phyloP scores from a whole-genome alignment of 2,329 filamentous ascomycete species.

The Exserohilum rostratum region DNA sequence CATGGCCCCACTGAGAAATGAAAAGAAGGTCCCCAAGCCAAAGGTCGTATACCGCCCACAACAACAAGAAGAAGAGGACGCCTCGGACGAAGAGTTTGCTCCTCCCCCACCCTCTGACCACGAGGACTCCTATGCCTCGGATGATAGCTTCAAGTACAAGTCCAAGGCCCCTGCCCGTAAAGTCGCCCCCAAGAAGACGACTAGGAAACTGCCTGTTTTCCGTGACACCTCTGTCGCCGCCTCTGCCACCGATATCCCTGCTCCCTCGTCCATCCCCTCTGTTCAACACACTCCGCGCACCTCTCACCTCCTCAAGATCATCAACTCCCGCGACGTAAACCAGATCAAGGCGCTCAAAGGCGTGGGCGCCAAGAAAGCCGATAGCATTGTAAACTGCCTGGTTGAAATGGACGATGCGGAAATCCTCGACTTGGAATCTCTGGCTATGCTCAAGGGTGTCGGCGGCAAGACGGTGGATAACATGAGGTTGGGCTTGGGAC shows the following conservation, averaged over 20 bases:
- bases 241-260: background rate
- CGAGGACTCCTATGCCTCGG: slow-evolving; percentile 48
- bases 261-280: slow-evolving; percentile 2
- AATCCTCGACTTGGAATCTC: slow-evolving; percentile 50
- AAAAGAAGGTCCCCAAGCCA: slow-evolving; percentile 26
- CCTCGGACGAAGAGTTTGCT: slow-evolving; percentile 54
- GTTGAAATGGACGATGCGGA: slow-evolving; percentile 55
- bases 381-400: slow-evolving; percentile 57
- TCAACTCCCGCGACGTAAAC: slow-evolving; percentile 73
- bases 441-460: slow-evolving; percentile 57
- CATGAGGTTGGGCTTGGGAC: slow-evolving; percentile 52
- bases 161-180: slow-evolving; percentile 36
- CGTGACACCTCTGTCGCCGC: slow-evolving; percentile 33
- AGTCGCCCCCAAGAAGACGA: slow-evolving; percentile 37
- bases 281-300: slow-evolving; percentile 61
- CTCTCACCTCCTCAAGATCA: slow-evolving; percentile 68
- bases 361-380: slow-evolving; percentile 74
- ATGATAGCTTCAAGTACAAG: slow-evolving; percentile 47
- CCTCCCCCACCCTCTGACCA: slow-evolving; percentile 43
- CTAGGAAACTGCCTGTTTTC: slow-evolving; percentile 48
- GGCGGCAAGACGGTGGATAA: slow-evolving; percentile 58
- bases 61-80: slow-evolving; percentile 22
- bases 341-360: slow-evolving; percentile 72
- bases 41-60: slow-evolving; percentile 23
- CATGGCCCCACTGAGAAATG: slow-evolving; percentile 45